Evolutionary conservation across 2,329 filamentous ascomycete species (phyloP), one percentile per base, ranked within the genome.

Genomic region (Ophiostoma sp.): DNA sequence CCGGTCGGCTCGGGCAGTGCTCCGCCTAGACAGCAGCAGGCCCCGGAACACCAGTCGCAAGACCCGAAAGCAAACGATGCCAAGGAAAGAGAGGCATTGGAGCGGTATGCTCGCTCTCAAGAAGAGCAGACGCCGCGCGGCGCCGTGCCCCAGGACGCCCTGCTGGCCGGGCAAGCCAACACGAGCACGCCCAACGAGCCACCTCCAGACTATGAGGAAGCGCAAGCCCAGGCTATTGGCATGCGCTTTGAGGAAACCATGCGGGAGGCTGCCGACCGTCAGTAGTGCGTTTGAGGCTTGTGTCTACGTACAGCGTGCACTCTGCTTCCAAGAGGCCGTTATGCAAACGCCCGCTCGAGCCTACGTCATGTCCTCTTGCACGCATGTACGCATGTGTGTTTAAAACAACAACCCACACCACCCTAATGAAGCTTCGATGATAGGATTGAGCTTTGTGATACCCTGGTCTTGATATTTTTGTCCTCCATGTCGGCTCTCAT

Each of bases 131-230:
- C 67, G 9, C 68, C 73, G 12, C 40, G 64, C 8, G 42, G 36
- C 12, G 42, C 66, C 16, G 36, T 69, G 67, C 73, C 42, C 38
- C 60, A 40, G 11, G 62, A 65, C 5, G 68, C 72, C 8, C 69
- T 67, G 36, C 18, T 60, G 52, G 11, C 16, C 11, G 18, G 42
- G 12, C 65, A 62, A 47, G n/a, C 63, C 7, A 71, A 74, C 58
- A 77, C 78, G 68, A 74, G 73, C 40, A 80, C 78, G 80, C 78
- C 92, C 74, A 74, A 88, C 78, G 93, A 95, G 76, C 92, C 93
- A 5, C 94, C 94, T 64, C 94, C 94, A 65, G 91, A 88, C 47
- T 98, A 98, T 75, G 93, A 97, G 74, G 92, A 97, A 77, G 91
- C 91, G 41, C 94, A 97, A 78, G 87, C 84, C n/a, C 86, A 88